Base-by-base conservation (phyloP, 2,329 filamentous ascomycete genomes). In the Ophiostoma triangulosporum region DNA sequence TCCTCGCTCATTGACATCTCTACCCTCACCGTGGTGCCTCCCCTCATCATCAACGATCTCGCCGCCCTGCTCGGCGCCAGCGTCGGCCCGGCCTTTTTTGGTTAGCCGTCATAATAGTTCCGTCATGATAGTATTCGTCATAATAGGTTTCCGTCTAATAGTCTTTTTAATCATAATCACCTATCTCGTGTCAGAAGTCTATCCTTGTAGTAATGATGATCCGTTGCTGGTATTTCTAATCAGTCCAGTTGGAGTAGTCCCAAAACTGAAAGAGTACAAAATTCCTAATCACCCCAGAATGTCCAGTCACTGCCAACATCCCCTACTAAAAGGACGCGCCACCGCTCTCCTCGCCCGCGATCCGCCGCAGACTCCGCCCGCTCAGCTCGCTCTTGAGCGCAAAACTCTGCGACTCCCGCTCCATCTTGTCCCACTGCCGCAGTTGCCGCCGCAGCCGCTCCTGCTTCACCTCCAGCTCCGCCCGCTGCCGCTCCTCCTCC, bases 321-420 rank as follows among this genome's bases (percentile, higher is more conserved):
- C n/a, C n/a, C n/a, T n/a, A n/a, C 52, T 65, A 78, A 60, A 81
- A 81, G 3, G 76, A 74, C 20, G 75, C 73, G 6, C 76, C 76
- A 1, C 75, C 74, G 54, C 73, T 66, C 57, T 80, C 77, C 57
- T 80, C 77, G 15, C 77, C 77, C 0, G 76, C 72, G 55, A 80
- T 65, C 51, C 27, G 27, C 27, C 46, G 74, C 60, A 81, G 69
- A 56, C 73, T 76, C 64, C 71, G 71, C 64, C 79, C 76, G 55
- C 73, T 77, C 56, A 80, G 63, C 48, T 80, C 75, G 43, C 74
- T 77, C 51, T 75, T 71, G 45, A 80, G 68, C 64, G 77, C 73
- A 66, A 75, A 75, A 1, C 73, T 69, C 50, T 72, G 71, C 4
- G 71, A 70, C 60, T 81, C 78, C 26, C 77, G 69, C 61, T 77